Conservation (phyloP, 1,139 yeast genomes). For the Geotrichum australiense region DNA sequence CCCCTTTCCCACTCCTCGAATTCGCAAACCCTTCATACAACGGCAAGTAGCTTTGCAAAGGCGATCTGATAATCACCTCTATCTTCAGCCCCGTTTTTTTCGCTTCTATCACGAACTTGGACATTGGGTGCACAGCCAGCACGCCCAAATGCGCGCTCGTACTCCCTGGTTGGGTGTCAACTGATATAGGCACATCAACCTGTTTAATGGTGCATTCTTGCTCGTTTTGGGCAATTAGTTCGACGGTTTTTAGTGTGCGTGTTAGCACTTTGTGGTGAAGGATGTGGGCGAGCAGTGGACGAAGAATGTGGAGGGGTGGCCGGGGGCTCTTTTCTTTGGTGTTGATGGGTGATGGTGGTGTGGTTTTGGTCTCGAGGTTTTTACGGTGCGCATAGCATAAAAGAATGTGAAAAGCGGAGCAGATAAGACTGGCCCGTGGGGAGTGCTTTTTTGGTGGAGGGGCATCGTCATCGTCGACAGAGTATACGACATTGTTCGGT, state of each 20-base stretch:
- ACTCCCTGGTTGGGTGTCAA: conserved; percentile 4
- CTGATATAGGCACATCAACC: conserved; percentile 7
- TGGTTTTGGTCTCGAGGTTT: conserved; percentile 42
- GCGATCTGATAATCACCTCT: conserved; percentile 27
- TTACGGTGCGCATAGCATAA: conserved; percentile 53
- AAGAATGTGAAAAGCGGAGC: conserved; percentile 50
- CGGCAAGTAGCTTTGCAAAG: conserved; percentile 30
- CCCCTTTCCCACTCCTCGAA: conserved; percentile 22
- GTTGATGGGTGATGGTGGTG: conserved; percentile 26
- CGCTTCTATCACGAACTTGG: conserved; percentile 19
- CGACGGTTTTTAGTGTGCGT: conserved; percentile 40
- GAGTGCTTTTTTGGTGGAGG: conserved; percentile 13
- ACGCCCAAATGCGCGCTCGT: conserved; percentile 24
- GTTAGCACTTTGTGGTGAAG: conserved; percentile 51
- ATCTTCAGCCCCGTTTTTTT: conserved; percentile 16
- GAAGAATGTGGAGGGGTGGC: conserved; percentile 44
- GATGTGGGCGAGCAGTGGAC: conserved; percentile 65
- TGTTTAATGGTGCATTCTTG: conserved; percentile 20
- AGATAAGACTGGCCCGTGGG: conserved; percentile 46
- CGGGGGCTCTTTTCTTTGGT: conserved; percentile 32
- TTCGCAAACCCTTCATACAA: conserved; percentile 32
- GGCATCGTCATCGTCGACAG: conserved; percentile 11
- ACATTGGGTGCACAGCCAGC: conserved; percentile 29
- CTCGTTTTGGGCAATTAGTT: conserved; percentile 35
- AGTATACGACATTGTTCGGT: conserved; percentile 14